Percentiles rank a stretch among this genome's conserved stretches.
Evolutionary conservation across 2,329 filamentous ascomycete species (phyloP).

Genomic region (Talaromyces marneffei): DNA sequence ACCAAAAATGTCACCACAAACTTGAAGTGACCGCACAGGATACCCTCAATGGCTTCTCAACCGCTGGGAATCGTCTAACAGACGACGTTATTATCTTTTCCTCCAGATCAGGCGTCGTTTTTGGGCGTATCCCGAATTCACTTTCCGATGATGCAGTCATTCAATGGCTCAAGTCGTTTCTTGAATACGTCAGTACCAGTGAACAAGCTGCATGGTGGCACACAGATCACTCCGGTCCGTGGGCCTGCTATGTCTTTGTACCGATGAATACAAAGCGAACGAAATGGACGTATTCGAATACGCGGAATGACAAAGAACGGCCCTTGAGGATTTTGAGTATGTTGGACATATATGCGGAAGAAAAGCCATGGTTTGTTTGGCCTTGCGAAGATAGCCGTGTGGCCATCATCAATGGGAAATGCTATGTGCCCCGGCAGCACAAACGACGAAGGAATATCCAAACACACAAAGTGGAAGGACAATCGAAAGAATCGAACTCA

Average conservation of each 20-base stretch:
- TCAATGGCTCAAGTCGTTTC: background rate
- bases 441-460: background rate
- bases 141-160: background rate
- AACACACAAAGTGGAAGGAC: background rate
- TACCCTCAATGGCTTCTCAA: background rate
- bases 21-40: background rate
- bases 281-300: background rate
- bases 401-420: background rate
- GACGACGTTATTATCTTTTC: conserved; percentile 6
- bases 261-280: background rate
- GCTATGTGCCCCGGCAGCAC: background rate
- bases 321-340: background rate
- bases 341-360: background rate
- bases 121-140: conserved; percentile 2
- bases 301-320: background rate
- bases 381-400: background rate
- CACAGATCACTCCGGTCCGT: background rate
- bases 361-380: conserved; percentile 5
- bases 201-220: conserved; percentile 5
- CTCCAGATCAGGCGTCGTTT: background rate
- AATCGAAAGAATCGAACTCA: background rate
- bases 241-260: background rate
- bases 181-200: background rate
- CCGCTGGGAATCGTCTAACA: background rate
- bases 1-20: background rate